These are phyloP conservation scores for Periconia sp. DNA, from an alignment of 2,329 filamentous ascomycete species.

Conservation along the genomic window DNA sequence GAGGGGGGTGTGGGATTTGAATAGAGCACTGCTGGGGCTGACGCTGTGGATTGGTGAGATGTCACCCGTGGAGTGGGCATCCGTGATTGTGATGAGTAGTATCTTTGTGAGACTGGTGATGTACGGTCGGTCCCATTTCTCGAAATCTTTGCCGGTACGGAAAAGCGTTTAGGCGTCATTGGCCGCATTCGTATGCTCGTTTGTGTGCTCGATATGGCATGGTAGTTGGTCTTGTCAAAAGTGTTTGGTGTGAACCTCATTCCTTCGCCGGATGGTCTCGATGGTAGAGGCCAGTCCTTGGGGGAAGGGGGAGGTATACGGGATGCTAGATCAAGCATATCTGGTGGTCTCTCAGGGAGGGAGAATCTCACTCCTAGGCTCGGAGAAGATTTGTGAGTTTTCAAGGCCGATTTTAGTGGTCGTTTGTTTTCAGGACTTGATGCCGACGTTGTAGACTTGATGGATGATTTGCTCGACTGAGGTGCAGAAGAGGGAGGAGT, in stretches of 20 bases:
- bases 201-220: background rate
- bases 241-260: background rate
- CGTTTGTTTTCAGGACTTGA: conserved; percentile 5
- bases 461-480: conserved; percentile 19
- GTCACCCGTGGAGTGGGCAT: conserved; percentile 14
- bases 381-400: conserved; percentile 20
- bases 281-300: background rate
- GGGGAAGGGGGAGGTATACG: background rate
- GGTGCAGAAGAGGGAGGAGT: conserved; percentile 5
- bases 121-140: conserved; percentile 1
- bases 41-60: conserved; percentile 26
- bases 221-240: background rate
- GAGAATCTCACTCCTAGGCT: conserved; percentile 27
- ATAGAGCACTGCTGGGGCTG: conserved; percentile 15
- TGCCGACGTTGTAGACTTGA: conserved; percentile 5
- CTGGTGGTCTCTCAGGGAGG: conserved; percentile 17
- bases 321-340: conserved; percentile 1
- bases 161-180: conserved; percentile 17
- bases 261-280: background rate
- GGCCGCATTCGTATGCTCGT: conserved; percentile 1
- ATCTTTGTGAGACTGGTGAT: conserved; percentile 12
- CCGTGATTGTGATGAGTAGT: conserved; percentile 15
- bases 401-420: conserved; percentile 26
- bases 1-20: conserved; percentile 4
- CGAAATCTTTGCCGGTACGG: conserved; percentile 10